Conservation (phyloP, 805 yeast species). For the Teunomyces barrocoloradensis region DNA sequence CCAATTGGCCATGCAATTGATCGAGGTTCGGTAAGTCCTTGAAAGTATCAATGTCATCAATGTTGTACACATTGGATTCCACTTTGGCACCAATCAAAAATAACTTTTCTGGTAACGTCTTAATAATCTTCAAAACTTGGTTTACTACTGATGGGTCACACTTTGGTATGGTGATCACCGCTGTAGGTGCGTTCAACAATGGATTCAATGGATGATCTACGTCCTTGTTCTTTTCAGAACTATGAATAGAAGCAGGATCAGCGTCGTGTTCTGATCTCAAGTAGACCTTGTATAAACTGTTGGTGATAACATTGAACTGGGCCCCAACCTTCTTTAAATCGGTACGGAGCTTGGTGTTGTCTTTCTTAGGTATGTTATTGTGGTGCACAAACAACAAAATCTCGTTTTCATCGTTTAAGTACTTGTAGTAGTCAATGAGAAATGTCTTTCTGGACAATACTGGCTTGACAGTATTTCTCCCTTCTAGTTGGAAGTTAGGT, state of each 20-base stretch:
- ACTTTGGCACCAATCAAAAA: slow-evolving; percentile 84
- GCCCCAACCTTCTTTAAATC: slow-evolving; percentile 69
- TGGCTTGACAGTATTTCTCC: slow-evolving; percentile 57
- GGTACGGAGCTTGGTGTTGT: slow-evolving; percentile 60
- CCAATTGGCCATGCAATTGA: slow-evolving; percentile 75
- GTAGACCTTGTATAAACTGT: slow-evolving; percentile 70
- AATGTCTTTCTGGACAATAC: slow-evolving; percentile 79
- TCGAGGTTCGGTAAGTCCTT: slow-evolving; percentile 71
- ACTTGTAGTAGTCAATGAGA: slow-evolving; percentile 74
- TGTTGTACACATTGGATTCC: slow-evolving; percentile 55
- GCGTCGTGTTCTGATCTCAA: slow-evolving; percentile 63
- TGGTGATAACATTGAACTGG: slow-evolving; percentile 63
- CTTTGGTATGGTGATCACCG: slow-evolving; percentile 64
- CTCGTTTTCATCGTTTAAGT: slow-evolving; percentile 63
- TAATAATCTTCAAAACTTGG: slow-evolving; percentile 58
- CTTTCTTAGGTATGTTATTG: slow-evolving; percentile 71
- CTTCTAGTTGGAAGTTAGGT: slow-evolving; percentile 7
- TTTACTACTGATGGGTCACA: slow-evolving; percentile 70
- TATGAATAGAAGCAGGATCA: slow-evolving; percentile 71
- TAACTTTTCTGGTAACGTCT: slow-evolving; percentile 65
- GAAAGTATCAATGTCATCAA: slow-evolving; percentile 55
- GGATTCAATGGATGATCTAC: slow-evolving; percentile 66
- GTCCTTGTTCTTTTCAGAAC: slow-evolving; percentile 42
- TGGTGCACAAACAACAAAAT: slow-evolving; percentile 81
- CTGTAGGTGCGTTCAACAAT: slow-evolving; percentile 82